Percentiles rank a stretch among this genome's conserved stretches.
Conservation (phyloP, 2,329 filamentous ascomycete genomes). For the Fusarium sp. region DNA sequence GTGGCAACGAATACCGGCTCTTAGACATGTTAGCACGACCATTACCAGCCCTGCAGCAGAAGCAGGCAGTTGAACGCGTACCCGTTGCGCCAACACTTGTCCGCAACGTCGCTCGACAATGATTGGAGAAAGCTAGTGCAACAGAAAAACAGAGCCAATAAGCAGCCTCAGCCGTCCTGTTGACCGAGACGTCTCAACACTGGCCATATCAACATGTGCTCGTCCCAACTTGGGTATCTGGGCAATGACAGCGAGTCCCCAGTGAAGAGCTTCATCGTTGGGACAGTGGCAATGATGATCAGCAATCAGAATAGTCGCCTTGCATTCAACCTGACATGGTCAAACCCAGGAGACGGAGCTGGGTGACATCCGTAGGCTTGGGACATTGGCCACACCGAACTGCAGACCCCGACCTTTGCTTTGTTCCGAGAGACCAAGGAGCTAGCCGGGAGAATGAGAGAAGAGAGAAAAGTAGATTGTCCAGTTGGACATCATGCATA, state of each 20-base stretch:
- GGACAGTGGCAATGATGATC: conserved; percentile 20
- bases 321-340: conserved; percentile 27
- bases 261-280: conserved; percentile 12
- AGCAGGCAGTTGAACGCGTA: neutral
- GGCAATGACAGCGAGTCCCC: neutral
- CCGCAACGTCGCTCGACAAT: neutral
- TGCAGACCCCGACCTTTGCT: conserved; percentile 19
- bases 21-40: neutral
- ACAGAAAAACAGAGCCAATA: neutral
- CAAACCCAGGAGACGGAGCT: conserved; percentile 14
- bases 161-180: neutral
- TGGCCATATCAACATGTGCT: neutral
- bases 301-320: conserved; percentile 20
- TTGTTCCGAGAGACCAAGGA: conserved; percentile 5
- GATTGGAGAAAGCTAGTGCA: neutral
- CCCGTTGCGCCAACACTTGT: conserved; percentile 7
- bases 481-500: conserved; percentile 20
- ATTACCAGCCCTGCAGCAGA: conserved; percentile 1
- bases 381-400: conserved; percentile 11
- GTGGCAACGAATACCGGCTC: neutral
- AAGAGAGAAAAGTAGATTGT: conserved; percentile 24
- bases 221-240: neutral
- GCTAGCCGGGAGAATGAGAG: conserved; percentile 22
- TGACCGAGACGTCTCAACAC: conserved; percentile 1
- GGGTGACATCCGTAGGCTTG: conserved; percentile 18